phyloP scores from a whole-genome alignment of 192 early-diverging fungal species.

The Mortierella claussenii region DNA sequence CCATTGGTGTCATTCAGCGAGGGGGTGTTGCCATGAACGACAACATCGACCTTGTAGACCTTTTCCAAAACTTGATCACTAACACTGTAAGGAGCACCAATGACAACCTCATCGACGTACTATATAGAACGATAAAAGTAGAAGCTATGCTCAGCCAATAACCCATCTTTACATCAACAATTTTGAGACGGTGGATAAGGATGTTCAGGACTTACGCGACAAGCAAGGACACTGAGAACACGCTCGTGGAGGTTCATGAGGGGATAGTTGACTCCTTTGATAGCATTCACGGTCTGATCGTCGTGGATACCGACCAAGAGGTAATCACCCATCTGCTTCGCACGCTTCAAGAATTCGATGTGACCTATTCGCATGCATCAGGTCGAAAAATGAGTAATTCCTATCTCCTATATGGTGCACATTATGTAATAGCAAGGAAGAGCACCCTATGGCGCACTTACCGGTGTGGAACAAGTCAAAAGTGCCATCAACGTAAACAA shows the following conservation, averaged over 20 bases:
- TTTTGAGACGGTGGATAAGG: neutral
- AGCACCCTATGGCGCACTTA: no score
- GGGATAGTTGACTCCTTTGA: constrained; percentile 90
- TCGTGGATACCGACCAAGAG: constrained; percentile 95
- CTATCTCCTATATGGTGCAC: no score
- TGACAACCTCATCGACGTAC: constrained; percentile 95
- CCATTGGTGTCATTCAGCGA: constrained; percentile 77
- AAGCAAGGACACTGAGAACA: constrained; percentile 90
- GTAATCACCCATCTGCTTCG: constrained; percentile 87
- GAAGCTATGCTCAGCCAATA: no score
- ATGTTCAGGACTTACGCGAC: constrained; percentile 70
- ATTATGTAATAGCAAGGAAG: no score
- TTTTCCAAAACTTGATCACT: constrained; percentile 87
- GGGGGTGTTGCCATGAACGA: constrained; percentile 79
- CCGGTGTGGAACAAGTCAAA: constrained; percentile 96
- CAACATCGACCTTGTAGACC: constrained; percentile 86
- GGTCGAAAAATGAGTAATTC: no score
- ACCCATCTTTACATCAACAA: no score
- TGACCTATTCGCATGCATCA: no score
- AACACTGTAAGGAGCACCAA: constrained; percentile 91
- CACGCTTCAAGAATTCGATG: constrained; percentile 91
- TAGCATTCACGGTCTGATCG: constrained; percentile 87
- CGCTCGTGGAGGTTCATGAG: constrained; percentile 97
- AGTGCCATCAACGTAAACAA: constrained; percentile 96
- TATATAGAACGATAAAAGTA: constrained; percentile 35